Evolutionary conservation across 2,329 filamentous ascomycete genomes (phyloP).

Genomic region (Fusarium piperis): DNA sequence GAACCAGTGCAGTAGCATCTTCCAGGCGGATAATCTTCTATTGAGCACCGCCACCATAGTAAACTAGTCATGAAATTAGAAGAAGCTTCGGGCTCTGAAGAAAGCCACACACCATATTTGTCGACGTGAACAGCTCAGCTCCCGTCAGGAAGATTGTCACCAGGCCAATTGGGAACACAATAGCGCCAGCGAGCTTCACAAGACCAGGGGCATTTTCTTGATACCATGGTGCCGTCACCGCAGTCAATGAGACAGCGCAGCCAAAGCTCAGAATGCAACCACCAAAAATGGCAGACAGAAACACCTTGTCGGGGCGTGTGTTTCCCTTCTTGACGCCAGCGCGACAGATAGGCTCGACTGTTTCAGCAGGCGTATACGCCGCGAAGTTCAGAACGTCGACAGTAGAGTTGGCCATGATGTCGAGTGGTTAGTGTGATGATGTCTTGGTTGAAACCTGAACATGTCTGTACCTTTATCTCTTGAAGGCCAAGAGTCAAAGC

Average conservation of each 20-base stretch:
- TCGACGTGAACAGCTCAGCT: slow-evolving; percentile 35
- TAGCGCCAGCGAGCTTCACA: slow-evolving; percentile 34
- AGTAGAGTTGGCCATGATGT: not conserved
- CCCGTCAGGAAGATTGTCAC: slow-evolving; percentile 34
- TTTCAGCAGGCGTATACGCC: slow-evolving; percentile 36
- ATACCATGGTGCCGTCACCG: slow-evolving; percentile 37
- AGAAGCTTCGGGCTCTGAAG: not conserved
- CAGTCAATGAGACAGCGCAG: slow-evolving; percentile 33
- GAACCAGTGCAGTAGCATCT: slow-evolving; percentile 50
- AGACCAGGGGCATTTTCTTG: slow-evolving; percentile 36
- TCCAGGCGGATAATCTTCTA: slow-evolving; percentile 30
- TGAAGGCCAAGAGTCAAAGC: not conserved
- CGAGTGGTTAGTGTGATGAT: not conserved
- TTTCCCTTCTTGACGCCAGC: slow-evolving; percentile 32
- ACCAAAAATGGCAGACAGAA: slow-evolving; percentile 32
- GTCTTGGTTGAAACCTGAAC: not conserved
- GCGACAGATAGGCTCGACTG: slow-evolving; percentile 34
- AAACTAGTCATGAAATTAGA: slow-evolving; percentile 13
- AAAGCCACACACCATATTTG: slow-evolving; percentile 31
- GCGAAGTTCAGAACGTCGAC: not conserved
- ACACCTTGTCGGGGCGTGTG: slow-evolving; percentile 32
- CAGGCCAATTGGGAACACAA: slow-evolving; percentile 35
- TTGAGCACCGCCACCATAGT: slow-evolving; percentile 35
- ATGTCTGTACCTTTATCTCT: not conserved
- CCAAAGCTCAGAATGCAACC: slow-evolving; percentile 37